phyloP scores from a whole-genome alignment of 805 yeast species.

The Lachancea quebecensis region DNA sequence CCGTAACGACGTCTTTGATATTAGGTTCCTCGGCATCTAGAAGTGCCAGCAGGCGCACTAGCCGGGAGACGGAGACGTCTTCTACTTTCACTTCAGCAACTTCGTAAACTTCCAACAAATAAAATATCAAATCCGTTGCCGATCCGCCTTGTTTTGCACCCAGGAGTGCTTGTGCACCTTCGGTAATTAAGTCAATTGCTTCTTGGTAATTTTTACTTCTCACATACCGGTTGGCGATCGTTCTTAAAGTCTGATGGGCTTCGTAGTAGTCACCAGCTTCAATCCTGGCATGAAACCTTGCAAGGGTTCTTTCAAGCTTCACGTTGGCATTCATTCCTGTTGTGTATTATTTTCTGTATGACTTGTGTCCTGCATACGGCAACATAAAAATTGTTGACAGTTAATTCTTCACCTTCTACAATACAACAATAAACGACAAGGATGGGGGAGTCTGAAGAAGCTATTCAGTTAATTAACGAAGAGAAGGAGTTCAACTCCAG shows the following conservation, averaged over 20 bases:
- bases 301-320: conserved; percentile 53
- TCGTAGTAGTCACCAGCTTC: conserved; percentile 77
- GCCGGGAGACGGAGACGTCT: conserved; percentile 39
- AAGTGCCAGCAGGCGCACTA: conserved; percentile 41
- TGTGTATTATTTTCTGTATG: not conserved
- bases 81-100: conserved; percentile 40
- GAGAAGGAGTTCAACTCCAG: conserved; percentile 38
- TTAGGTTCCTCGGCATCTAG: conserved; percentile 50
- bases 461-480: conserved; percentile 51
- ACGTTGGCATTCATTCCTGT: conserved; percentile 11
- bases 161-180: conserved; percentile 63
- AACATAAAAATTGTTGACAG: no score
- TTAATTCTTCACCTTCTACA: no score
- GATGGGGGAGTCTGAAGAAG: conserved; percentile 12
- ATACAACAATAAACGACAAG: not conserved
- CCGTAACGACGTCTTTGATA: conserved; percentile 59
- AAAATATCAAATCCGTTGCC: conserved; percentile 67
- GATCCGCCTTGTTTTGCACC: conserved; percentile 71
- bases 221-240: conserved; percentile 80
- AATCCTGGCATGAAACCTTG: conserved; percentile 61
- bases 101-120: conserved; percentile 64
- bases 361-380: no score
- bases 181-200: conserved; percentile 67
- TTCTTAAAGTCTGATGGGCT: conserved; percentile 90
- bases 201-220: conserved; percentile 57